These are phyloP conservation scores for Scleroderma citrinum DNA, from an alignment of 768 basidiomycete genomes.

Conservation along the genomic window DNA sequence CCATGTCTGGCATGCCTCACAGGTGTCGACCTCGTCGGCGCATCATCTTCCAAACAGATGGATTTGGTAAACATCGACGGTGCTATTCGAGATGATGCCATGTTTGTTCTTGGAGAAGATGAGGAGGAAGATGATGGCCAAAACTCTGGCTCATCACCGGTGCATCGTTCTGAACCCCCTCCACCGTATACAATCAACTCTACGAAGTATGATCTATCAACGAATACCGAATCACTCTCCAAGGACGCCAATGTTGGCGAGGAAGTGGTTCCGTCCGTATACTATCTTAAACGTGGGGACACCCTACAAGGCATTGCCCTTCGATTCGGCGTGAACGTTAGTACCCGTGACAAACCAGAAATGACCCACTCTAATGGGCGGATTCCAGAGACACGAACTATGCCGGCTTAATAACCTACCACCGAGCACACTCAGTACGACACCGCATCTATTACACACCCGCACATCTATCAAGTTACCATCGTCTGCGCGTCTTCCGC, in stretches of 20 bases:
- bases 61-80: slow-evolving; percentile 40
- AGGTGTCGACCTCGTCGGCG: slow-evolving; percentile 39
- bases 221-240: too few relatives aligned
- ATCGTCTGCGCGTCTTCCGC: slow-evolving; percentile 25
- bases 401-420: slow-evolving; percentile 66
- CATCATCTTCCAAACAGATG: slow-evolving; percentile 11
- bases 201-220: neutral
- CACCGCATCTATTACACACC: slow-evolving; percentile 71
- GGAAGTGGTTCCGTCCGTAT: slow-evolving; percentile 29
- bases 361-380: neutral
- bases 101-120: slow-evolving; percentile 62
- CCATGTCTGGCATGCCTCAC: slow-evolving; percentile 68
- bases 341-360: neutral
- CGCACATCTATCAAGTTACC: slow-evolving; percentile 53
- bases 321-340: slow-evolving; percentile 54
- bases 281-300: slow-evolving; percentile 51
- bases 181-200: neutral
- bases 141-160: slow-evolving; percentile 7
- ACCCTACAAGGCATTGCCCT: slow-evolving; percentile 63
- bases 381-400: slow-evolving; percentile 45
- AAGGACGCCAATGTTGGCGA: neutral
- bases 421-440: slow-evolving; percentile 56
- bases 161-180: neutral
- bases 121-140: slow-evolving; percentile 45
- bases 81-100: slow-evolving; percentile 53